Evolutionary conservation across 805 yeast genomes (phyloP).

Genomic region (Saturnispora serradocipensis): DNA sequence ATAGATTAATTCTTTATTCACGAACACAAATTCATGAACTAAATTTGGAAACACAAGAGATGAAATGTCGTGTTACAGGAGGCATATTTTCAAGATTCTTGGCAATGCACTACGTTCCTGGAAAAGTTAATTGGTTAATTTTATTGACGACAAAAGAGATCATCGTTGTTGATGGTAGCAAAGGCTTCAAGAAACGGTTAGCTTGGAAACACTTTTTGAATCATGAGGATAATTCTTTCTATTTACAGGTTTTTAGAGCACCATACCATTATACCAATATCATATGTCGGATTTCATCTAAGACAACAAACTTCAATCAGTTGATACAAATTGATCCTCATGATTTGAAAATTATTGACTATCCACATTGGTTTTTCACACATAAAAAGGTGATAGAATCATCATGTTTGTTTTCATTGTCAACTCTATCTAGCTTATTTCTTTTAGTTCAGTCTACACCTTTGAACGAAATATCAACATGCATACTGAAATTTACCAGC

Average conservation of each 20-base stretch:
- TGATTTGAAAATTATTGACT: conserved; percentile 14
- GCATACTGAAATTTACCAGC: conserved; percentile 8
- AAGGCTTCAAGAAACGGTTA: conserved; percentile 37
- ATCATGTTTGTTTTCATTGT: conserved; percentile 5
- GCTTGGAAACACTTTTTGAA: conserved; percentile 69
- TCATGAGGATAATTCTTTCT: conserved; percentile 44
- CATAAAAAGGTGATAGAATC: conserved; percentile 16
- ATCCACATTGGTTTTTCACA: conserved; percentile 20
- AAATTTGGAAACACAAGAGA: conserved; percentile 21
- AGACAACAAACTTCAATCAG: conserved; percentile 20
- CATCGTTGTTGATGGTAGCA: conserved; percentile 36
- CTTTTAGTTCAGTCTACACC: neutral
- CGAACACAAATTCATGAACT: conserved; percentile 35
- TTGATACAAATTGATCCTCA: conserved; percentile 24
- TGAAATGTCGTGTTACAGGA: conserved; percentile 35
- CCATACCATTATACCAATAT: conserved; percentile 8
- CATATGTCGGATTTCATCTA: conserved; percentile 26
- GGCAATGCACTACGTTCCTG: conserved; percentile 30
- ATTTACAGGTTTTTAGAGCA: conserved; percentile 23
- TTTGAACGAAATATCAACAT: conserved; percentile 17
- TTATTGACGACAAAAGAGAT: conserved; percentile 62
- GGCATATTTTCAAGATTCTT: conserved; percentile 45
- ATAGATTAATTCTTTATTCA: conserved; percentile 29
- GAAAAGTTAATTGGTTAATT: conserved; percentile 29
- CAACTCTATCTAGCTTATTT: conserved; percentile 1